Evolutionary conservation across 2,329 filamentous ascomycete species (phyloP).

Genomic region (Calonectria honghensis): DNA sequence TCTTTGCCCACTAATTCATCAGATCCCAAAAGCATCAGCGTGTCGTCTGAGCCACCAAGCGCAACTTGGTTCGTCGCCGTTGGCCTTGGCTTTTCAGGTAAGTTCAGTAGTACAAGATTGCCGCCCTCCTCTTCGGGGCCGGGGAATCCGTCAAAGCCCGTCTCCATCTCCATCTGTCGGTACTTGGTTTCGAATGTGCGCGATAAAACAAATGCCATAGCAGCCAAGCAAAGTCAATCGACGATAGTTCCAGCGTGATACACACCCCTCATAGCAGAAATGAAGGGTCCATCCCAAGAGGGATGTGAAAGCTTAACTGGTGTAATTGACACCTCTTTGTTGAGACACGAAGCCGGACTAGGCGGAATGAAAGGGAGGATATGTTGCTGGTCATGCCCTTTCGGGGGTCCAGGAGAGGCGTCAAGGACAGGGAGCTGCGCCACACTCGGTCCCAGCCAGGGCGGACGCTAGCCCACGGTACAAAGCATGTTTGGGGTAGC

Average conservation of each 20-base stretch:
- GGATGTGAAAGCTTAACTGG: slow-evolving; percentile 20
- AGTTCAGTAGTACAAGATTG: slow-evolving; percentile 21
- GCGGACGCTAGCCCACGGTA: slow-evolving; percentile 39
- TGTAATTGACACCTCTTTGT: slow-evolving; percentile 11
- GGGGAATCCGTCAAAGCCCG: slow-evolving; percentile 23
- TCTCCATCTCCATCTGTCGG: slow-evolving; percentile 26
- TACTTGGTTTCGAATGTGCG: slow-evolving; percentile 23
- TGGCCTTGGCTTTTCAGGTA: slow-evolving; percentile 24
- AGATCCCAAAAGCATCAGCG: slow-evolving; percentile 3
- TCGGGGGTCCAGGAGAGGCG: slow-evolving; percentile 28
- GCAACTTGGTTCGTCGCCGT: slow-evolving; percentile 15
- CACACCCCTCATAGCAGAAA: slow-evolving; percentile 10
- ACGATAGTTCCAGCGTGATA: slow-evolving; percentile 21
- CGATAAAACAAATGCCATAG: slow-evolving; percentile 7
- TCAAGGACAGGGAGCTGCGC: slow-evolving; percentile 38
- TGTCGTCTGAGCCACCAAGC: slow-evolving; percentile 17
- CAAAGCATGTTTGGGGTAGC: slow-evolving; percentile 41
- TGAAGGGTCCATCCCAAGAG: slow-evolving; percentile 29
- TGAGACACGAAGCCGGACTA: slow-evolving; percentile 32
- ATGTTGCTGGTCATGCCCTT: slow-evolving; percentile 25
- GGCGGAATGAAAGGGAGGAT: slow-evolving; percentile 30
- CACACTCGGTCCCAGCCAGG: slow-evolving; percentile 35
- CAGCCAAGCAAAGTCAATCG: slow-evolving; percentile 18
- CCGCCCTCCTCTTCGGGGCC: slow-evolving; percentile 20
- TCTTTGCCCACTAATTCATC: slow-evolving; percentile 12